Percentiles rank a stretch among this genome's conserved stretches.
These are phyloP conservation scores for Trichosporon sp. DNA, from an alignment of 1,284 basidiomycete species.

Conservation along the genomic window DNA sequence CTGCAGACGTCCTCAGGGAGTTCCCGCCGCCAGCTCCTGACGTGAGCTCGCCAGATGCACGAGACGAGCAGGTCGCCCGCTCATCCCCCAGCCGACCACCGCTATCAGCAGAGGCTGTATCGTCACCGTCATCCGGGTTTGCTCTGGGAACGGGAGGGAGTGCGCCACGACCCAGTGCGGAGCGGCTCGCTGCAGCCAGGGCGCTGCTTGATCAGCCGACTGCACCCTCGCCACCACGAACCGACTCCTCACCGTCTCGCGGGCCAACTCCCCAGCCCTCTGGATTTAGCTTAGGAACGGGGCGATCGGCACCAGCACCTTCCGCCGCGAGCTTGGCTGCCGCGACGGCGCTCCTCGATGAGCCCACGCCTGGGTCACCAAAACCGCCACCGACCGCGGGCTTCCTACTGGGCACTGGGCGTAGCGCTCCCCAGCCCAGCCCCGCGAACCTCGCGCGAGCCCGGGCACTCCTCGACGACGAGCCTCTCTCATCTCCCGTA, in stretches of 20 bases:
- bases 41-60: background rate
- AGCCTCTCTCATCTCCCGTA: background rate
- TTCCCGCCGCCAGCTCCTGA: background rate
- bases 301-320: background rate
- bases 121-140: background rate
- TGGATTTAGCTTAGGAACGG: background rate
- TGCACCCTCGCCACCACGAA: background rate
- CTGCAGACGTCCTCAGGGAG: background rate
- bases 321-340: background rate
- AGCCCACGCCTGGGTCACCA: background rate
- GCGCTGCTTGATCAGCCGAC: background rate
- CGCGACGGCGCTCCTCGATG: conserved; percentile 5
- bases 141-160: background rate
- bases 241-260: background rate
- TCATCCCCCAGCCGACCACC: background rate
- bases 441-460: background rate
- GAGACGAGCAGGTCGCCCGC: background rate
- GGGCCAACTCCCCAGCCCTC: background rate
- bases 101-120: background rate
- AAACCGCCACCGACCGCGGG: background rate
- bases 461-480: conserved; percentile 6
- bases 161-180: background rate
- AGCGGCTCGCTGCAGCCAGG: background rate
- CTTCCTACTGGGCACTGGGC: conserved; percentile 4
- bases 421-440: background rate